These are phyloP conservation scores for Vachellia collinsii DNA, from an alignment of 306 rosid species.

Conservation along the genomic window DNA sequence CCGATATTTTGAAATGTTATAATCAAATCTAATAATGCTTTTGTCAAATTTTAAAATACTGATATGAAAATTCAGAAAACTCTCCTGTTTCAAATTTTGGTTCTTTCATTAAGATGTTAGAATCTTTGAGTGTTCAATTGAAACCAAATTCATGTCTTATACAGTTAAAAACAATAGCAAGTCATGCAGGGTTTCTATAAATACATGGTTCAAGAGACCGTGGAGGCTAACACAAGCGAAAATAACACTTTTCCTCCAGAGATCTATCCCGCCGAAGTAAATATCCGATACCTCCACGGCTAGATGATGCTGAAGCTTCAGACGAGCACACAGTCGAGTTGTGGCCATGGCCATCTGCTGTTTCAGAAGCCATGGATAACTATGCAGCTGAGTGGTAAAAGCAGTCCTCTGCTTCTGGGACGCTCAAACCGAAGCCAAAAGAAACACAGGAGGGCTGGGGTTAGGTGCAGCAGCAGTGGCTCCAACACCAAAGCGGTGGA, in stretches of 20 bases:
- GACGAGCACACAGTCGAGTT: neutral
- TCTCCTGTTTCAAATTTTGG: too few relatives aligned
- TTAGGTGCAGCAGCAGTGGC: neutral
- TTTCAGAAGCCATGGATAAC: neutral
- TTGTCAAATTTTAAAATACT: too few relatives aligned
- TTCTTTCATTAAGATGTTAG: too few relatives aligned
- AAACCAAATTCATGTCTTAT: neutral
- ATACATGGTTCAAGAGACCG: neutral
- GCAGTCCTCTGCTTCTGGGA: neutral
- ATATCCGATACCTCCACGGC: neutral
- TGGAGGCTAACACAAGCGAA: neutral
- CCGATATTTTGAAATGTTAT: too few relatives aligned
- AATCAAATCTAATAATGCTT: too few relatives aligned
- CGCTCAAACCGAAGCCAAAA: neutral
- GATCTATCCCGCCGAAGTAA: neutral
- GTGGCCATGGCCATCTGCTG: neutral
- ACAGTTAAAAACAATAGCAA: neutral
- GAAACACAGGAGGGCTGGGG: neutral
- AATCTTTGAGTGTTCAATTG: neutral
- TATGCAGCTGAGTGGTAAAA: neutral
- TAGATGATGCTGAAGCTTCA: neutral
- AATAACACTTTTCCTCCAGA: neutral
- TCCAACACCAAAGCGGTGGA: conserved; percentile 37
- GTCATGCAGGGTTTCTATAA: neutral
- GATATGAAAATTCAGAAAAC: too few relatives aligned